Evolutionary conservation across 2,329 filamentous ascomycete genomes (phyloP).

Genomic region (Gaeumannomyces tritici): DNA sequence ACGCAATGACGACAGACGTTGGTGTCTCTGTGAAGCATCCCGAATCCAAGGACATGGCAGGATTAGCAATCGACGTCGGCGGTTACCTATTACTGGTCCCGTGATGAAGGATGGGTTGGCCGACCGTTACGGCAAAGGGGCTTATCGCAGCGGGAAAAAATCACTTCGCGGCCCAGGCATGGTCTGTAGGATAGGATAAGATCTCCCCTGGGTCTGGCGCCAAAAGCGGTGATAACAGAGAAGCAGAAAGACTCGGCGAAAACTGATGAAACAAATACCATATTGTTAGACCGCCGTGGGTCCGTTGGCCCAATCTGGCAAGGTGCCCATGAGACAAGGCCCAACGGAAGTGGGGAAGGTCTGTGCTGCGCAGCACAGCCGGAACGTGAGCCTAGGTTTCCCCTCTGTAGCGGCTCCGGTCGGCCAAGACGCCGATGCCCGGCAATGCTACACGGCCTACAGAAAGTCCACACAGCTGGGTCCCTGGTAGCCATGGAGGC

Average conservation of each 20-base stretch:
- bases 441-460: neutral
- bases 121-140: neutral
- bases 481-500: neutral
- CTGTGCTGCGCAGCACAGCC: neutral
- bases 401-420: no score
- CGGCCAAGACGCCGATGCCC: neutral
- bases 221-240: no score
- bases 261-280: no score
- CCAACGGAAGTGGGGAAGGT: neutral
- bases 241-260: no score
- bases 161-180: no score
- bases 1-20: neutral
- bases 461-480: neutral
- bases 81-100: neutral
- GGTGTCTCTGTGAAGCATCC: neutral
- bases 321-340: no score
- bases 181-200: no score
- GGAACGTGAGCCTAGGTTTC: no score
- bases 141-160: no score
- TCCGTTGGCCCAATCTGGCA: neutral
- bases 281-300: no score
- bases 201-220: neutral
- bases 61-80: no score
- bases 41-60: neutral
- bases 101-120: neutral